Evolutionary conservation across 1,284 basidiomycete genomes (phyloP).

Genomic region (Schizopora paradoxa): DNA sequence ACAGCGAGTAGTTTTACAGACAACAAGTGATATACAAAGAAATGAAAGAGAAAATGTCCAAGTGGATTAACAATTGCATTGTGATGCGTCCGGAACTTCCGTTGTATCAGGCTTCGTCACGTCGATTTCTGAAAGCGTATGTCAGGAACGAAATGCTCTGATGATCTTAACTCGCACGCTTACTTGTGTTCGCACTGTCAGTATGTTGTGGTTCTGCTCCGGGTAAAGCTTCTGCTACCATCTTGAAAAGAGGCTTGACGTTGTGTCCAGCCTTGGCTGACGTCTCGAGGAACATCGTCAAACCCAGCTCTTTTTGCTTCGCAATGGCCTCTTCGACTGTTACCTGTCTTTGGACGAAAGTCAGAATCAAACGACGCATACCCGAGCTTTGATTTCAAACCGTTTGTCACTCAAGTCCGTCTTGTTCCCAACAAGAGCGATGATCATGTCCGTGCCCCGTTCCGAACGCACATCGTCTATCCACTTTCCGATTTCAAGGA

Average conservation of each 20-base stretch:
- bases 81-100: slow-evolving; percentile 72
- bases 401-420: slow-evolving; percentile 94
- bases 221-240: slow-evolving; percentile 97
- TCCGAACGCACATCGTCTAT: slow-evolving; percentile 99
- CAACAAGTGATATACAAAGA: slow-evolving; percentile 15
- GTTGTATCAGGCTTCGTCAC: slow-evolving; percentile 60
- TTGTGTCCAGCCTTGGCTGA: slow-evolving; percentile 99
- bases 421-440: slow-evolving; percentile 98
- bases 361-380: background rate
- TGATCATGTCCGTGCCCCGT: slow-evolving; percentile 96
- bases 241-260: slow-evolving; percentile 98
- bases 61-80: slow-evolving; percentile 68
- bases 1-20: slow-evolving; percentile 1
- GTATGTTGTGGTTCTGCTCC: slow-evolving; percentile 70
- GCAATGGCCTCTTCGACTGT: slow-evolving; percentile 95
- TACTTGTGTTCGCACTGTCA: slow-evolving; percentile 49
- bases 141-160: slow-evolving; percentile 12
- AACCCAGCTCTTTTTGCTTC: slow-evolving; percentile 87
- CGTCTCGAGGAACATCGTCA: slow-evolving; percentile 99
- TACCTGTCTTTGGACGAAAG: slow-evolving; percentile 75
- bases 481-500: slow-evolving; percentile 98
- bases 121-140: slow-evolving; percentile 60
- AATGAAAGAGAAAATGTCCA: slow-evolving; percentile 12
- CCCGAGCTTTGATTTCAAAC: slow-evolving; percentile 39
- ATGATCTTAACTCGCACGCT: too few relatives aligned